Conservation (phyloP, 495 filamentous ascomycete genomes). For the Penicillium lividum region DNA sequence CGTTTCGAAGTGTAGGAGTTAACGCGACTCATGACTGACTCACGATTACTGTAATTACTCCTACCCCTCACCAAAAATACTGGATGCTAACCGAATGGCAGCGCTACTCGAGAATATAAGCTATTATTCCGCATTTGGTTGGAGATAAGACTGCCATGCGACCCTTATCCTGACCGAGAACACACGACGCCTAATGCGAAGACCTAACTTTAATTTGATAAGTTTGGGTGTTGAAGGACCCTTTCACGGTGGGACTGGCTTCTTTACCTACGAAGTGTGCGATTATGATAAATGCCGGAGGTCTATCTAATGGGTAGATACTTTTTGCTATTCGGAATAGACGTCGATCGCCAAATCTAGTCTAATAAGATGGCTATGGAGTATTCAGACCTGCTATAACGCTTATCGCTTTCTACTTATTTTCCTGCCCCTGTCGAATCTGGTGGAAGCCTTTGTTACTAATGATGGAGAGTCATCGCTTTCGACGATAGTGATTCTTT, state of each 20-base stretch:
- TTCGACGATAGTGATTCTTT: neutral
- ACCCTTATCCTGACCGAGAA: neutral
- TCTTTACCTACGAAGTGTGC: neutral
- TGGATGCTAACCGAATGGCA: neutral
- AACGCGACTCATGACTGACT: neutral
- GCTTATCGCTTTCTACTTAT: neutral
- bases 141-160: neutral
- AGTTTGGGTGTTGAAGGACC: neutral
- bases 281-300: neutral
- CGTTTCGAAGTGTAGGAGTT: neutral
- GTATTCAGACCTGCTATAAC: neutral
- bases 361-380: neutral
- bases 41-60: neutral
- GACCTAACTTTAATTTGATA: neutral
- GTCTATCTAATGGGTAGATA: neutral
- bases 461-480: constrained; percentile 5
- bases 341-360: neutral
- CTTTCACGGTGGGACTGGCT: neutral
- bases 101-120: no score
- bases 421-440: neutral
- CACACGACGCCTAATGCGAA: neutral
- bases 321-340: neutral
- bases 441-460: neutral
- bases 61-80: neutral
- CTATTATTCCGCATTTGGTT: neutral